These are phyloP conservation scores for Aspergillus leporis DNA, from an alignment of 495 filamentous ascomycete species.

Conservation along the genomic window DNA sequence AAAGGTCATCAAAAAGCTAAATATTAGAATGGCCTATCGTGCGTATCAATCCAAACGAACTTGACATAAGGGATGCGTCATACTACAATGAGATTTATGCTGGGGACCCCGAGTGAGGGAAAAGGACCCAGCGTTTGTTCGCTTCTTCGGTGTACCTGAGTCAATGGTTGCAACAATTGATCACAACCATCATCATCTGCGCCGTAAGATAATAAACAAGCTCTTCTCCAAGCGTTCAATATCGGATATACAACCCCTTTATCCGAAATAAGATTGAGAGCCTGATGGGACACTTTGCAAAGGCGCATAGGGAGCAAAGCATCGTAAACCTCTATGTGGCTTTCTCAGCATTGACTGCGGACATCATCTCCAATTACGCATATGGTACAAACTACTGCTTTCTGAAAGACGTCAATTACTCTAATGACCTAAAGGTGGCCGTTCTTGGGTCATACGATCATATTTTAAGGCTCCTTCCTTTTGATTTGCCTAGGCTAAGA, in stretches of 20 bases:
- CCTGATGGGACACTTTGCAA: slow-evolving; percentile 36
- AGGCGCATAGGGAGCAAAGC: slow-evolving; percentile 17
- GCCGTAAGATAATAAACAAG: slow-evolving; percentile 46
- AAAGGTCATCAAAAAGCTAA: not conserved
- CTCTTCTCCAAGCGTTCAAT: slow-evolving; percentile 56
- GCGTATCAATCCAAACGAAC: slow-evolving; percentile 40
- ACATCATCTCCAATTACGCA: slow-evolving; percentile 45
- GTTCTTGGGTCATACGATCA: slow-evolving; percentile 22
- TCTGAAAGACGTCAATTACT: slow-evolving; percentile 23
- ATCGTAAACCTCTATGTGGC: slow-evolving; percentile 26
- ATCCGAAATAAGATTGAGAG: slow-evolving; percentile 46
- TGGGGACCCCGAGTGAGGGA: slow-evolving; percentile 29
- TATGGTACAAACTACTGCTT: slow-evolving; percentile 39
- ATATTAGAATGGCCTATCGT: slow-evolving; percentile 39
- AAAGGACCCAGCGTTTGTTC: slow-evolving; percentile 33
- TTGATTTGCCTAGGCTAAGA: slow-evolving; percentile 11
- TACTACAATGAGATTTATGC: slow-evolving; percentile 45
- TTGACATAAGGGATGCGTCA: slow-evolving; percentile 41
- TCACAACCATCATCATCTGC: slow-evolving; percentile 48
- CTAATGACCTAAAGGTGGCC: slow-evolving; percentile 22
- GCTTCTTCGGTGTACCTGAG: slow-evolving; percentile 24
- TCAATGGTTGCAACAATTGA: slow-evolving; percentile 47
- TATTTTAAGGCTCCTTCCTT: slow-evolving; percentile 30
- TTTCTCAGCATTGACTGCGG: slow-evolving; percentile 29
- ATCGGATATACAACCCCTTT: slow-evolving; percentile 37